phyloP scores from a whole-genome alignment of 768 basidiomycete species.

The Kwoniella mangroviensis region DNA sequence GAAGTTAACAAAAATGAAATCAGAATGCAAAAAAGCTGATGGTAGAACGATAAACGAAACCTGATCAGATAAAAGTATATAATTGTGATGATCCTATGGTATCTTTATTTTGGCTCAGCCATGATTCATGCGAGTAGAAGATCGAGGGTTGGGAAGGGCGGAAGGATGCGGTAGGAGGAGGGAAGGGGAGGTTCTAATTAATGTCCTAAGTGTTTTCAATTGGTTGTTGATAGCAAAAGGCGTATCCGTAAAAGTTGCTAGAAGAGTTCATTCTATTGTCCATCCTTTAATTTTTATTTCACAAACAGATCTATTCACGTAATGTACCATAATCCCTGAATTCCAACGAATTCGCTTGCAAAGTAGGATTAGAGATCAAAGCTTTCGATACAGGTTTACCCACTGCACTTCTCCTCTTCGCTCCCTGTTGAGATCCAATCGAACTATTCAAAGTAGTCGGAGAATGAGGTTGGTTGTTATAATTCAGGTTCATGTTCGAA shows the following conservation, averaged over 20 bases:
- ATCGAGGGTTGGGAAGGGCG: too few relatives aligned
- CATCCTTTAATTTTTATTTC: slow-evolving; percentile 14
- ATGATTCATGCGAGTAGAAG: neutral
- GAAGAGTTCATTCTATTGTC: slow-evolving; percentile 4
- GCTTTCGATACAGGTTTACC: slow-evolving; percentile 50
- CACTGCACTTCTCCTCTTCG: slow-evolving; percentile 32
- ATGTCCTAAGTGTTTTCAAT: too few relatives aligned
- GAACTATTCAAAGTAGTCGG: slow-evolving; percentile 10
- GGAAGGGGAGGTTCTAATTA: neutral
- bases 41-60: neutral
- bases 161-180: neutral
- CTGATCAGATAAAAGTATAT: neutral
- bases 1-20: neutral
- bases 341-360: slow-evolving; percentile 55
- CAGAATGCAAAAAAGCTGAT: neutral
- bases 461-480: slow-evolving; percentile 15
- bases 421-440: neutral
- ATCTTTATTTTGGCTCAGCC: neutral
- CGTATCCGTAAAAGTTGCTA: neutral
- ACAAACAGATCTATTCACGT: slow-evolving; percentile 3
- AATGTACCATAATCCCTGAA: slow-evolving; percentile 46
- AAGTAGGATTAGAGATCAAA: slow-evolving; percentile 52
- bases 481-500: neutral
- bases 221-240: too few relatives aligned
- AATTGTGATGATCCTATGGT: neutral